phyloP scores from a whole-genome alignment of 108 stramenopile species.

The Fragilariopsis cylindrus region DNA sequence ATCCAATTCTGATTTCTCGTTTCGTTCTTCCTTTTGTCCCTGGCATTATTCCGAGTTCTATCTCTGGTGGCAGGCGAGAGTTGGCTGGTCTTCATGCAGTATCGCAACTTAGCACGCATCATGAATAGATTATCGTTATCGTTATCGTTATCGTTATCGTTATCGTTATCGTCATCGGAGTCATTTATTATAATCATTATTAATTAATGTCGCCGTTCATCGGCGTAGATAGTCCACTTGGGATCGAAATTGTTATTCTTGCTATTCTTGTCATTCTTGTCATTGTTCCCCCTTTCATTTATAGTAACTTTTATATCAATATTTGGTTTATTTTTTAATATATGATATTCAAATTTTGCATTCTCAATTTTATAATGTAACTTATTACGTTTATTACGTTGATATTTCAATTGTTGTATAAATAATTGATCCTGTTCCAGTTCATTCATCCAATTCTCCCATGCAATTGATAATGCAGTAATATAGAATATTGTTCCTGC shows the following conservation, averaged over 20 bases:
- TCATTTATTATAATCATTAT: neutral
- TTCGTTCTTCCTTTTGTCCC: too few relatives aligned
- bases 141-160: neutral
- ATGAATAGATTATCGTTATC: neutral
- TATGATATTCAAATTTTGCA: conserved; percentile 29
- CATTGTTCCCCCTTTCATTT: conserved; percentile 7
- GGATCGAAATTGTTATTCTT: neutral
- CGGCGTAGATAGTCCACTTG: neutral
- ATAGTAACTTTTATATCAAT: neutral
- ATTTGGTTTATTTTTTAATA: conserved; percentile 20
- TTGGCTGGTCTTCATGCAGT: too few relatives aligned
- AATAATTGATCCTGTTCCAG: neutral
- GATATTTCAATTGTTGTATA: neutral
- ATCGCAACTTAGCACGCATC: too few relatives aligned
- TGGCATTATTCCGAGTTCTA: too few relatives aligned
- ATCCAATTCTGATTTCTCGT: too few relatives aligned
- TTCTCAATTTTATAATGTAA: neutral
- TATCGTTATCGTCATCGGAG: neutral
- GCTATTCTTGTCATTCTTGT: neutral
- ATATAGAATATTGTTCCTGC: conserved; percentile 23
- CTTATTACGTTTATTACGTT: neutral
- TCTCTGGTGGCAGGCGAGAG: too few relatives aligned
- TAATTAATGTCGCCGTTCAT: neutral
- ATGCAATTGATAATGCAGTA: conserved; percentile 3
- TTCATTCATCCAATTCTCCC: conserved; percentile 23